phyloP scores from a whole-genome alignment of 805 yeast genomes.

The Candida parachauliodes region DNA sequence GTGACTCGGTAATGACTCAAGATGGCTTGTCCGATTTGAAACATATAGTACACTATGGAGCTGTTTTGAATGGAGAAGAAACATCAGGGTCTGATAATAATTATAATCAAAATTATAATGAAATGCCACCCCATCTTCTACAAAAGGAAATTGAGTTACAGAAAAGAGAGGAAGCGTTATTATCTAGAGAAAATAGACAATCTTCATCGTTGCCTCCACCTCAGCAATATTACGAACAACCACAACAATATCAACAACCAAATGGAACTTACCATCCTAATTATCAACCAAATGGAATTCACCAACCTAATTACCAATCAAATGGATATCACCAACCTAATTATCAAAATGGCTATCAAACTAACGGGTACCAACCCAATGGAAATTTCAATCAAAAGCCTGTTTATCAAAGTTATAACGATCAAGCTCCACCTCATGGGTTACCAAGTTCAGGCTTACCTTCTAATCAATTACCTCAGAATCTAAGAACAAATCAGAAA shows the following conservation, averaged over 20 bases:
- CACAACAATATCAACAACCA: slow-evolving; percentile 3
- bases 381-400: slow-evolving; percentile 3
- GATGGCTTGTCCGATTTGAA: slow-evolving; percentile 34
- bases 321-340: slow-evolving; percentile 7
- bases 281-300: no score
- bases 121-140: slow-evolving; percentile 13
- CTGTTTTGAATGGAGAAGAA: slow-evolving; percentile 27
- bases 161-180: slow-evolving; percentile 24
- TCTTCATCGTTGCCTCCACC: neutral
- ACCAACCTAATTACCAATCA: slow-evolving; percentile 7
- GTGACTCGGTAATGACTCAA: slow-evolving; percentile 17
- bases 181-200: slow-evolving; percentile 15
- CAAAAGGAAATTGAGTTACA: slow-evolving; percentile 24
- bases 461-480: slow-evolving; percentile 21
- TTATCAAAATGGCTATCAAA: slow-evolving; percentile 8
- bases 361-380: neutral
- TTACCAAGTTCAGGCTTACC: slow-evolving; percentile 28
- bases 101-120: neutral
- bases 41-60: slow-evolving; percentile 37
- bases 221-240: neutral
- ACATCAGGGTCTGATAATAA: neutral
- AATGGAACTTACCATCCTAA: slow-evolving; percentile 8
- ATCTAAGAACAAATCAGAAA: slow-evolving; percentile 16
- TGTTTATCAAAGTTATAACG: slow-evolving; percentile 14
- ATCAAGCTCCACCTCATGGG: slow-evolving; percentile 31